These are phyloP conservation scores for Pleurotus platypus DNA, from an alignment of 768 basidiomycete genomes.

Conservation along the genomic window DNA sequence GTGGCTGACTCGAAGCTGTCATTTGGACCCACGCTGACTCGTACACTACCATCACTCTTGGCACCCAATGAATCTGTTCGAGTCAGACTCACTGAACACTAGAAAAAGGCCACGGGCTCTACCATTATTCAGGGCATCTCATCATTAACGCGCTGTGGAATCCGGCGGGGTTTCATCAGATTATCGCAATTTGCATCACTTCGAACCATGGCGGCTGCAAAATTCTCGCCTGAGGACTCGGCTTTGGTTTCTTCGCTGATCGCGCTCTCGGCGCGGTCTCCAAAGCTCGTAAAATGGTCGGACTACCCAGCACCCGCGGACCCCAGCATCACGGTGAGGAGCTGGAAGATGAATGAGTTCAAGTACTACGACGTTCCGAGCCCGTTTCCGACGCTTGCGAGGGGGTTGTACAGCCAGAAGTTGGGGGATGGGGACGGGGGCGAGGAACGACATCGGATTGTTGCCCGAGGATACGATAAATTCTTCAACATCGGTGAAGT, in stretches of 20 bases:
- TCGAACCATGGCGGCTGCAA: conserved; percentile 15
- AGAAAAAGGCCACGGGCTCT: too few relatives aligned
- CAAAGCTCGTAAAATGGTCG: conserved; percentile 64
- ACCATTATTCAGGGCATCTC: too few relatives aligned
- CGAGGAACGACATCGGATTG: conserved; percentile 51
- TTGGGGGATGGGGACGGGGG: conserved; percentile 20
- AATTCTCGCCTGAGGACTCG: conserved; percentile 39
- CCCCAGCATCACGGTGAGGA: conserved; percentile 53
- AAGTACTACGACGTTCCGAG: conserved; percentile 88
- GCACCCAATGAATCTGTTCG: too few relatives aligned
- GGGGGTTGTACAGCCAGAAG: conserved; percentile 81
- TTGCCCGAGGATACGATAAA: conserved; percentile 94
- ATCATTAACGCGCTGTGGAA: not conserved
- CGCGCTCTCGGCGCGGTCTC: conserved; percentile 46
- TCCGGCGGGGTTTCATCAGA: not conserved
- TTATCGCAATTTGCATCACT: not conserved
- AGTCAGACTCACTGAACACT: too few relatives aligned
- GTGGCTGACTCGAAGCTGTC: too few relatives aligned
- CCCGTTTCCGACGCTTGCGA: conserved; percentile 92
- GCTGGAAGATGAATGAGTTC: conserved; percentile 99
- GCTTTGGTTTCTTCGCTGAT: conserved; percentile 56
- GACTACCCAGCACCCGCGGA: conserved; percentile 56
- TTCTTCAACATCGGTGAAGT: conserved; percentile 99
- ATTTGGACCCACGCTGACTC: too few relatives aligned
- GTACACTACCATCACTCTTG: too few relatives aligned